Evolutionary conservation across 192 early-diverging fungal genomes (phyloP).

Genomic region (Lobulomyces angularis): DNA sequence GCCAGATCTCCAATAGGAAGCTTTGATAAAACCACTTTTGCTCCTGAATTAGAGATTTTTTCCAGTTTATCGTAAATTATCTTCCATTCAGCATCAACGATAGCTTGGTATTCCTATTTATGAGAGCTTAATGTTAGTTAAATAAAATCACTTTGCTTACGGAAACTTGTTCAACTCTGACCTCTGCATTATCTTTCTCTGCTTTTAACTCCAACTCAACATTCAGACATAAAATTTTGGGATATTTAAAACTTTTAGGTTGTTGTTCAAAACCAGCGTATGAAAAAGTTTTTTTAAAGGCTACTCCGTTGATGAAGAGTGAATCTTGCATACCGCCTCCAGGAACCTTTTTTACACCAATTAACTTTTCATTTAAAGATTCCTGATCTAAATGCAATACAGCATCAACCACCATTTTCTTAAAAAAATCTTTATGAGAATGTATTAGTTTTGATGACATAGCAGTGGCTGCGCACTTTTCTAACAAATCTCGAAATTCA

Average conservation of each 20-base stretch:
- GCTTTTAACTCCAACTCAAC: conserved; percentile 98
- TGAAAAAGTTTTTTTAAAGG: conserved; percentile 99
- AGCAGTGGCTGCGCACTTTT: conserved; percentile 94
- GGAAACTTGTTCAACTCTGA: conserved; percentile 80
- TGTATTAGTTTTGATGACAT: conserved; percentile 98
- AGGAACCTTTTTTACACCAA: conserved; percentile 95
- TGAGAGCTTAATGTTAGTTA: background rate
- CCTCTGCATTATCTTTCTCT: conserved; percentile 98
- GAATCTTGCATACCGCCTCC: conserved; percentile 99
- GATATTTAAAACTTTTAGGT: conserved; percentile 84
- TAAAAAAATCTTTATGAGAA: conserved; percentile 94
- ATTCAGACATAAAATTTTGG: conserved; percentile 85
- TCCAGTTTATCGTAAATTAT: conserved; percentile 99
- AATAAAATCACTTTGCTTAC: conserved; percentile 11
- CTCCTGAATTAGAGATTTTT: conserved; percentile 85
- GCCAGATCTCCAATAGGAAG: conserved; percentile 97
- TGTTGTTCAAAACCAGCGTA: conserved; percentile 99
- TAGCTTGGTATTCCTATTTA: conserved; percentile 87
- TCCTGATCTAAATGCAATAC: conserved; percentile 92
- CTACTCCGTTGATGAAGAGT: conserved; percentile 87
- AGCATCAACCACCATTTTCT: conserved; percentile 95
- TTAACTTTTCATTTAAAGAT: conserved; percentile 88
- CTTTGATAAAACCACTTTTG: conserved; percentile 93
- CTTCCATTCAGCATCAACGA: conserved; percentile 98
- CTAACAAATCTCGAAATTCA: conserved; percentile 77